phyloP scores from a whole-genome alignment of 1,139 yeast genomes.

The Starmera stellimalicola region DNA sequence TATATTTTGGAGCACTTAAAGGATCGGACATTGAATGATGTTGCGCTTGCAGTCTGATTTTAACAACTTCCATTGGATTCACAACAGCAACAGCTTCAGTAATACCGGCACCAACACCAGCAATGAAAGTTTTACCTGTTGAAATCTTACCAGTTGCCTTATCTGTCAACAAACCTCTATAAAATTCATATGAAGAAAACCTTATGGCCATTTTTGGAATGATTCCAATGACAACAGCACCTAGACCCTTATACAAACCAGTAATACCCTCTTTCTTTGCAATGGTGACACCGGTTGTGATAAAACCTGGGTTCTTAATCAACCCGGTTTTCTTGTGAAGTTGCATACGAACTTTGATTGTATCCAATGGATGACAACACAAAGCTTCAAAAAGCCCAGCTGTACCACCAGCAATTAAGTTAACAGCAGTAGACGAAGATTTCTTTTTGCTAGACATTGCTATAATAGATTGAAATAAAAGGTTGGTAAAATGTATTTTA shows the following conservation, averaged over 20 bases:
- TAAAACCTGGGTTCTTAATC: slow-evolving; percentile 73
- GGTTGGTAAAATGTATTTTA: no score
- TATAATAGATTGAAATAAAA: not conserved
- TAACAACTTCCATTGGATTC: slow-evolving; percentile 95
- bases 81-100: slow-evolving; percentile 94
- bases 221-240: slow-evolving; percentile 95
- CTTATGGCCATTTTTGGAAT: slow-evolving; percentile 98
- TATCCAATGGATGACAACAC: slow-evolving; percentile 91
- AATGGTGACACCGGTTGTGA: slow-evolving; percentile 72
- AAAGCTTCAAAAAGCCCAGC: slow-evolving; percentile 96
- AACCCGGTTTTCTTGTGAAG: slow-evolving; percentile 55
- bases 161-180: slow-evolving; percentile 59
- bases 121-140: slow-evolving; percentile 65
- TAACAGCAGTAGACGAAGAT: slow-evolving; percentile 45
- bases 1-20: slow-evolving; percentile 56
- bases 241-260: slow-evolving; percentile 89
- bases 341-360: slow-evolving; percentile 97
- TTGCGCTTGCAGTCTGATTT: slow-evolving; percentile 94
- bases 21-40: slow-evolving; percentile 86
- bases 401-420: slow-evolving; percentile 90
- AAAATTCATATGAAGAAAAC: slow-evolving; percentile 87
- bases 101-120: slow-evolving; percentile 97
- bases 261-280: slow-evolving; percentile 74
- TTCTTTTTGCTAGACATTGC: slow-evolving; percentile 16
- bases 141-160: slow-evolving; percentile 56